phyloP scores from a whole-genome alignment of 2,329 filamentous ascomycete genomes.

The Fusarium keratoplasticum region DNA sequence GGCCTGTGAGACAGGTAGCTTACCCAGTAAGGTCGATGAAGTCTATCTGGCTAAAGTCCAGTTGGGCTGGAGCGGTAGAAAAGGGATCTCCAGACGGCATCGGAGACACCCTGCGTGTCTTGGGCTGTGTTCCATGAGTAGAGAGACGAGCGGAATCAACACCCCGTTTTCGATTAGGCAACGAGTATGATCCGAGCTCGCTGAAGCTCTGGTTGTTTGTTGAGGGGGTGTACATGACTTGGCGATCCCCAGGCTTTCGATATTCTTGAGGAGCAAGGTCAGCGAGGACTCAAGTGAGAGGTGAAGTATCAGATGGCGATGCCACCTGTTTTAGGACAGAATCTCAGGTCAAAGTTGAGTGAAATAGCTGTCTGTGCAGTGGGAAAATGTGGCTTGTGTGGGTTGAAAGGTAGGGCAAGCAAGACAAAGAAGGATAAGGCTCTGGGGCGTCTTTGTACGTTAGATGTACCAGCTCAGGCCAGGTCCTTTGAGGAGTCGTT shows the following conservation, averaged over 20 bases:
- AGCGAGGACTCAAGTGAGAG: conserved; percentile 8
- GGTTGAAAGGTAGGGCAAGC: neutral
- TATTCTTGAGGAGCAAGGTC: conserved; percentile 21
- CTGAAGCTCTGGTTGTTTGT: conserved; percentile 9
- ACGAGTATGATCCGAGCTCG: conserved; percentile 30
- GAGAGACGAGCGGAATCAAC: conserved; percentile 33
- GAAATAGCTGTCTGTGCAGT: neutral
- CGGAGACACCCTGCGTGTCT: conserved; percentile 51
- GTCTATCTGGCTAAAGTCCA: conserved; percentile 33
- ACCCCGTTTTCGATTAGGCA: conserved; percentile 48
- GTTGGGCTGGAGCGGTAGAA: conserved; percentile 3
- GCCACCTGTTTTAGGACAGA: neutral
- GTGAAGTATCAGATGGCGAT: neutral
- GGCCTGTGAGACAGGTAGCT: conserved; percentile 7
- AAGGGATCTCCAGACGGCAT: conserved; percentile 12
- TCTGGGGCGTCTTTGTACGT: neutral
- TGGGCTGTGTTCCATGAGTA: conserved; percentile 33
- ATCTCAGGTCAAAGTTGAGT: neutral
- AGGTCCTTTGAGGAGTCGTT: neutral
- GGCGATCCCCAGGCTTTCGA: conserved; percentile 2
- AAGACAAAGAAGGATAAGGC: neutral
- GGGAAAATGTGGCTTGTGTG: neutral
- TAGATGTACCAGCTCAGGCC: neutral
- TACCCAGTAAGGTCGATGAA: conserved; percentile 59
- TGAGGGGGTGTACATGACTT: conserved; percentile 38